Evolutionary conservation across 2,329 filamentous ascomycete genomes (phyloP).

Genomic region (Xylariaceae sp.): DNA sequence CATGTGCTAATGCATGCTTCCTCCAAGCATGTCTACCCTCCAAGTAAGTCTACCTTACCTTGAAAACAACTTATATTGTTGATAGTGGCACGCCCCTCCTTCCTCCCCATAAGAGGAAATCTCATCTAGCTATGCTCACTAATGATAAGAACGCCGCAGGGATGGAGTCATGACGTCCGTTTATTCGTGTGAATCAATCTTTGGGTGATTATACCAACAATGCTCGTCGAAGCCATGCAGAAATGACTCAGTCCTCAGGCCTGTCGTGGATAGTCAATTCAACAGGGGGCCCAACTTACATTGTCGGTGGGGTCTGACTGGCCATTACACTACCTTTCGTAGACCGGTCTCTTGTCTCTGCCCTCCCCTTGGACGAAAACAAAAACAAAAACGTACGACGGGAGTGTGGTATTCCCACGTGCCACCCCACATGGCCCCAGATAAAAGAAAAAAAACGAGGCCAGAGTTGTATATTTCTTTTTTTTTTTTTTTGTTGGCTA

Average conservation of each 20-base stretch:
- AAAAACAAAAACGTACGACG: not conserved
- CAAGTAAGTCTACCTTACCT: too few species aligned
- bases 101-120: constrained; percentile 6
- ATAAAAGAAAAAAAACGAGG: not conserved
- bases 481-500: not conserved
- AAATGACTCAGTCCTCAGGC: not conserved
- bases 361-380: not conserved
- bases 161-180: constrained; percentile 14
- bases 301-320: not conserved
- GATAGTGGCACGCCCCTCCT: constrained; percentile 16
- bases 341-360: too few species aligned
- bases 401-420: constrained; percentile 12
- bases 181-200: not conserved
- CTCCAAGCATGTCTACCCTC: not conserved
- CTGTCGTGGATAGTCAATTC: not conserved
- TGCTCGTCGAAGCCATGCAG: not conserved
- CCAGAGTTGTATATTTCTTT: not conserved
- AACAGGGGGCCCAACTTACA: constrained; percentile 1
- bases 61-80: constrained; percentile 2
- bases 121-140: not conserved
- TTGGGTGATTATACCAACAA: constrained; percentile 1
- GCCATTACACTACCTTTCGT: not conserved
- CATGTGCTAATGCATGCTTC: constrained; percentile 9
- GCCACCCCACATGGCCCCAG: constrained; percentile 7
- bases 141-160: constrained; percentile 1